Evolutionary conservation across 1,284 basidiomycete genomes (phyloP).

Genomic region (Trametes versicolor): DNA sequence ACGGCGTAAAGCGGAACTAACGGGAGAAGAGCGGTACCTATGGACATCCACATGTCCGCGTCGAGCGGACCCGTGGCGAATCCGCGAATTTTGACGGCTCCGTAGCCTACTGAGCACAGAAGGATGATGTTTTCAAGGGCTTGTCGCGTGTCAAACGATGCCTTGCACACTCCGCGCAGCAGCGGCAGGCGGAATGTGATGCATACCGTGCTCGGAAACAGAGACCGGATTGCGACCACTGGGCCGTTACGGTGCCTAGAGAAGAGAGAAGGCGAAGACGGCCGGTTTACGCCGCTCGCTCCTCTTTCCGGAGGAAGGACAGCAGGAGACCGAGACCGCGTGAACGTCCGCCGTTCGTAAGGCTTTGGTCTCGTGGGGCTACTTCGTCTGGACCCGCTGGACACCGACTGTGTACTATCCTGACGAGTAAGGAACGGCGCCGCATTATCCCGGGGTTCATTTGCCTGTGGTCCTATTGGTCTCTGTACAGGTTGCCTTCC

Average conservation of each 20-base stretch:
- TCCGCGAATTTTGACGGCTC: constrained; percentile 44
- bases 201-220: constrained; percentile 57
- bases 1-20: not conserved
- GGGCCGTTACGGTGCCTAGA: constrained; percentile 38
- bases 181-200: constrained; percentile 54
- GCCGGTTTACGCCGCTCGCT: constrained; percentile 43
- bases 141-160: constrained; percentile 65
- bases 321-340: constrained; percentile 67
- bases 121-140: constrained; percentile 65
- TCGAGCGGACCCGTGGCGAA: constrained; percentile 36
- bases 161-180: constrained; percentile 48
- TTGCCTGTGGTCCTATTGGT: constrained; percentile 24
- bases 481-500: constrained; percentile 50
- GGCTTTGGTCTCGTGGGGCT: constrained; percentile 36
- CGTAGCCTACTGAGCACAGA: constrained; percentile 60
- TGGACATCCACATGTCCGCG: constrained; percentile 53
- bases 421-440: constrained; percentile 28
- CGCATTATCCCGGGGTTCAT: constrained; percentile 17
- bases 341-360: constrained; percentile 51
- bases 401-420: constrained; percentile 28
- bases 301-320: constrained; percentile 42
- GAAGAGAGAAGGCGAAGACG: constrained; percentile 43
- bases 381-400: constrained; percentile 39
- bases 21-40: constrained; percentile 45
- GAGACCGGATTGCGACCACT: constrained; percentile 35